Conservation (phyloP, 176 grass and related monocot genomes). For the Luzula sylvatica region DNA sequence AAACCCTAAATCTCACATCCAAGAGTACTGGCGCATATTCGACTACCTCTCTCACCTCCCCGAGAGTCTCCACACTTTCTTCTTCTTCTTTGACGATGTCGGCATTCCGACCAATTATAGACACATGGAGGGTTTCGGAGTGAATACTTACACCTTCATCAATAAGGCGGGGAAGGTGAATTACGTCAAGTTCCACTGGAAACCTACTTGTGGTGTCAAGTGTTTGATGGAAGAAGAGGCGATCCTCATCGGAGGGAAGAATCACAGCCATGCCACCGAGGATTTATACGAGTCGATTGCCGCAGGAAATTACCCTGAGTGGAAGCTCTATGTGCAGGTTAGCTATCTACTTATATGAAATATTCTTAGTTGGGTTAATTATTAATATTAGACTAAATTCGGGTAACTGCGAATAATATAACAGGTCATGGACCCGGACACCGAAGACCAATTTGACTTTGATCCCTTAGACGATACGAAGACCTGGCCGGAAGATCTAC, state of each 20-base stretch:
- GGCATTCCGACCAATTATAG: conserved; percentile 70
- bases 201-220: conserved; percentile 62
- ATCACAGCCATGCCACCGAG: conserved; percentile 91
- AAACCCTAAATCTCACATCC: conserved; percentile 62
- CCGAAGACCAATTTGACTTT: conserved; percentile 52
- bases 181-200: conserved; percentile 95
- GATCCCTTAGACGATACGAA: conserved; percentile 95
- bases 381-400: background rate
- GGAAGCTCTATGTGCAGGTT: conserved; percentile 85
- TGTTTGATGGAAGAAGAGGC: conserved; percentile 74
- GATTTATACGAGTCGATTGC: conserved; percentile 84
- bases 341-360: background rate
- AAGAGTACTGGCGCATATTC: conserved; percentile 88
- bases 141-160: conserved; percentile 91
- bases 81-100: conserved; percentile 95
- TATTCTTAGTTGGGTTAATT: background rate
- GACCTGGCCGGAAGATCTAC: conserved; percentile 75
- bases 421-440: conserved; percentile 67
- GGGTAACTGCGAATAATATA: background rate
- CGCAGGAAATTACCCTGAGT: conserved; percentile 62
- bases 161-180: conserved; percentile 27
- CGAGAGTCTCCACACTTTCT: conserved; percentile 88
- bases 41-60: conserved; percentile 73
- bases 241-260: conserved; percentile 39
- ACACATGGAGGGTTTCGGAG: conserved; percentile 85